Conservation (phyloP, 768 basidiomycete species). For the Lentinula raphanica region DNA sequence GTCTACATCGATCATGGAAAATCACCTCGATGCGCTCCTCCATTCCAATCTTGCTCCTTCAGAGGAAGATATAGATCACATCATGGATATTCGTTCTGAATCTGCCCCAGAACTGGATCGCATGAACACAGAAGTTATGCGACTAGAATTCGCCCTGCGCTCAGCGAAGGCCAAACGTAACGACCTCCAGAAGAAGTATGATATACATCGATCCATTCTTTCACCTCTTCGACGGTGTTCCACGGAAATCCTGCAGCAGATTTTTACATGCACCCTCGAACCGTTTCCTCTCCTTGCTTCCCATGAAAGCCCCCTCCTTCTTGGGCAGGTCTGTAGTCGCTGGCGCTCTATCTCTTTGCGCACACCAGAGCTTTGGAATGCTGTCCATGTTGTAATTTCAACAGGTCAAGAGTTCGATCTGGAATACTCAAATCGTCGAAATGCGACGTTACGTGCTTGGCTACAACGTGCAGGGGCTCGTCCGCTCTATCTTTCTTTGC, state of each 20-base stretch:
- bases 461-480: neutral
- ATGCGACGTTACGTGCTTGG: neutral
- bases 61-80: neutral
- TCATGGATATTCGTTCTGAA: neutral
- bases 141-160: neutral
- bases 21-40: neutral
- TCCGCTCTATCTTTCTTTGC: neutral
- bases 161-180: neutral
- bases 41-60: neutral
- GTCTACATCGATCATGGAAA: neutral
- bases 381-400: neutral
- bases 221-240: neutral
- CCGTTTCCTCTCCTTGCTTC: neutral
- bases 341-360: neutral
- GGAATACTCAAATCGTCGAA: neutral
- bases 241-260: conserved; percentile 2
- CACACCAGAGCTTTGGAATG: conserved; percentile 4
- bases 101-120: neutral
- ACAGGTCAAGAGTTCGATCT: neutral
- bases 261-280: neutral
- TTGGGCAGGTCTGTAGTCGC: neutral
- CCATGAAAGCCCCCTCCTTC: neutral
- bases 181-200: neutral
- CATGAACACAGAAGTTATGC: neutral
- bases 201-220: neutral